Base-by-base conservation (phyloP, 2,329 filamentous ascomycete species). In the Ascochyta pisi region DNA sequence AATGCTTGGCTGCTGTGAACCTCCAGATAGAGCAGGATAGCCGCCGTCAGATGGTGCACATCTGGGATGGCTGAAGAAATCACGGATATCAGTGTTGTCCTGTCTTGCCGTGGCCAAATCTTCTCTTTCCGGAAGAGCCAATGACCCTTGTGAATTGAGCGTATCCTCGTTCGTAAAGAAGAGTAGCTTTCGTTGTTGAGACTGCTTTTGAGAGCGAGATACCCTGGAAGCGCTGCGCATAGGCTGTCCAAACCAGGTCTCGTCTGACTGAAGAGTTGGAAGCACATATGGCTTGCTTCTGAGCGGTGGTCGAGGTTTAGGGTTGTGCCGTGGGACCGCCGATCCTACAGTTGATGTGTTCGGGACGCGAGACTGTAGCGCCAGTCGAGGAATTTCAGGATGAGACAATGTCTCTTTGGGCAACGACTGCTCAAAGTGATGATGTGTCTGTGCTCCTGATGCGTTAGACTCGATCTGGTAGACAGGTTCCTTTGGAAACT, bases 231-330 rank as follows among this genome's bases (percentile, higher is more conserved):
- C 27, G 1, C 48, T 50, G 38, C 43, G 54, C 54, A 65, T 57
- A 7, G 57, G 53, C 19, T 65, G 58, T 10, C 67, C 60, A 24
- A 70, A 67, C 62, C 67, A 70, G 8, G 46, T 56, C 13, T 66
- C 62, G n/a, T 61, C 42, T 5, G 38, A 38, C 10, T 42, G 29
- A 37, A 47, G 54, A 23, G 64, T 41, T 24, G 69, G 72, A 24
- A 64, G 62, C 5, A 67, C 57, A 46, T 74, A 76, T 2, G 73
- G 65, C 37, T 67, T 73, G 41, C 73, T 71, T 16, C 57, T 44
- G 19, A 39, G 19, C 8, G 37, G 8, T n/a, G 39, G 46, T 22
- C 41, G 56, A 4, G 55, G 6, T n/a, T 23, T 12, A 1, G n/a
- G 22, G 2, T 27, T 37, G 16, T 13, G 22, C 44, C 15, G 23